Conservation (phyloP, 192 early-diverging fungal genomes). For the Oehlia diaphana region DNA sequence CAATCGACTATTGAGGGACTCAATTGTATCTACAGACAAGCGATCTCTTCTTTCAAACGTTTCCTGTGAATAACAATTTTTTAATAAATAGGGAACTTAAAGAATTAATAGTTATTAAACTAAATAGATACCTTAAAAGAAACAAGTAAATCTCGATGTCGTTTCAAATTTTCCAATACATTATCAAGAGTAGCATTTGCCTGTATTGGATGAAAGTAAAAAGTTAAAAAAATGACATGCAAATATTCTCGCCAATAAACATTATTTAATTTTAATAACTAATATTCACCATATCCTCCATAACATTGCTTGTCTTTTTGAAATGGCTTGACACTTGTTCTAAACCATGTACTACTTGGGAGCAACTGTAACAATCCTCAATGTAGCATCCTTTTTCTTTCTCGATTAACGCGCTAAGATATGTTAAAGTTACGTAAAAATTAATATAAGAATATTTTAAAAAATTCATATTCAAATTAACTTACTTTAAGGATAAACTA, state of each 20-base stretch:
- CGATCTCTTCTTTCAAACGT: conserved; percentile 58
- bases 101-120: not conserved
- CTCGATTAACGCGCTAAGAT: conserved; percentile 53
- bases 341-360: conserved; percentile 45
- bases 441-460: not conserved
- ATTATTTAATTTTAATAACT: conserved; percentile 32
- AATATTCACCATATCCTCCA: conserved; percentile 41
- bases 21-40: conserved; percentile 45
- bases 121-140: conserved; percentile 47
- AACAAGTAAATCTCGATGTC: conserved; percentile 64
- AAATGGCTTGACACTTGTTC: conserved; percentile 37
- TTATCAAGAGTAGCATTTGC: conserved; percentile 44
- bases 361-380: conserved; percentile 57
- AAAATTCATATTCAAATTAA: not conserved
- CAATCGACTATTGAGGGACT: conserved; percentile 58
- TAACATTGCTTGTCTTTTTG: conserved; percentile 27
- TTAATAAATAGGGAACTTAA: not conserved
- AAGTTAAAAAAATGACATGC: not conserved
- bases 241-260: conserved; percentile 9
- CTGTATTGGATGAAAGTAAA: conserved; percentile 34
- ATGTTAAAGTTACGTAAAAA: not conserved
- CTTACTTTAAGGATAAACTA: conserved; percentile 57
- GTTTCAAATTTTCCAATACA: conserved; percentile 62
- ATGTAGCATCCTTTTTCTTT: conserved; percentile 54
- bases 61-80: conserved; percentile 33